Percentiles rank a stretch among this genome's conserved stretches.
Evolutionary conservation across 768 basidiomycete species (phyloP).

Genomic region (Pleurotus giganteus): DNA sequence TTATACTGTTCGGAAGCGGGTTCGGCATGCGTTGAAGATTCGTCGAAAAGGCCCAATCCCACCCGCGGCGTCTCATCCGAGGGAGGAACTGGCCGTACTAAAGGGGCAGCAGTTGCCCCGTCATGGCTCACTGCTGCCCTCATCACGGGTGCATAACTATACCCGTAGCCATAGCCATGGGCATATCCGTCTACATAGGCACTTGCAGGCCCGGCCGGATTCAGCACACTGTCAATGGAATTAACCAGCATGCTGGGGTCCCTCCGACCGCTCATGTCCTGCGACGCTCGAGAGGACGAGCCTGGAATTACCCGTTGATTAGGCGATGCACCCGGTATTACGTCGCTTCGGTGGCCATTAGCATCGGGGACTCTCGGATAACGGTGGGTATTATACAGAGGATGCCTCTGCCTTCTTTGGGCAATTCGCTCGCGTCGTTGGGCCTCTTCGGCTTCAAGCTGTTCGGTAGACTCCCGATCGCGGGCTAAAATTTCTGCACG

Average conservation of each 20-base stretch:
- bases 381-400: constrained; percentile 3
- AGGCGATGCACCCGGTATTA: constrained; percentile 29
- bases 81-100: background rate
- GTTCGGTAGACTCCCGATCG: constrained; percentile 7
- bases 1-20: background rate
- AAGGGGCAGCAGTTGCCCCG: background rate
- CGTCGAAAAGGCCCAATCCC: background rate
- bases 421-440: background rate
- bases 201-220: constrained; percentile 17
- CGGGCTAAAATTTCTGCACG: constrained; percentile 4
- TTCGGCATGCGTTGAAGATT: background rate
- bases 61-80: background rate
- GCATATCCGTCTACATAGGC: constrained; percentile 35
- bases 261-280: constrained; percentile 9
- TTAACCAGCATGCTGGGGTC: background rate
- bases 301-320: constrained; percentile 28
- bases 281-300: constrained; percentile 15
- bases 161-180: constrained; percentile 33
- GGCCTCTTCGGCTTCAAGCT: constrained; percentile 4
- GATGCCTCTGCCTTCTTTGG: constrained; percentile 3
- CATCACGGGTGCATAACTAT: constrained; percentile 18
- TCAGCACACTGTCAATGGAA: background rate
- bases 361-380: constrained; percentile 6
- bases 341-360: constrained; percentile 22
- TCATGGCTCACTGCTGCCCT: constrained; percentile 2